Percentiles rank a stretch among this genome's conserved stretches.
These are phyloP conservation scores for Fistulina hepatica DNA, from an alignment of 1,284 basidiomycete genomes.

Conservation along the genomic window DNA sequence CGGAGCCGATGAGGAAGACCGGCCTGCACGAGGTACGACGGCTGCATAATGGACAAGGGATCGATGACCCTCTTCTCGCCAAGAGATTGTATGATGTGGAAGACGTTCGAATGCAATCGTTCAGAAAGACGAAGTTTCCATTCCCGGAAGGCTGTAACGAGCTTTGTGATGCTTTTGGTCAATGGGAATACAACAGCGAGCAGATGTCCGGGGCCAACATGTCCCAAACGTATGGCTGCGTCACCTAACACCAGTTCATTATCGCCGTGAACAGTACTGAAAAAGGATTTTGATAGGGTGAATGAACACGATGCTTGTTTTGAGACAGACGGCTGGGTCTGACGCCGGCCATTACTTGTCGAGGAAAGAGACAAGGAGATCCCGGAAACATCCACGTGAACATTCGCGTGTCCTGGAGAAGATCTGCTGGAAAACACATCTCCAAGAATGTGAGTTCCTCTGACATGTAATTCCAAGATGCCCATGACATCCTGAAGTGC, in stretches of 20 bases:
- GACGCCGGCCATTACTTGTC: too few relatives aligned
- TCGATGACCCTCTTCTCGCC: slow-evolving; percentile 46
- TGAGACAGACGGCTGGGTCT: too few relatives aligned
- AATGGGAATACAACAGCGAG: slow-evolving; percentile 2
- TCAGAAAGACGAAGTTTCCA: slow-evolving; percentile 22
- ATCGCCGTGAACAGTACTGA: too few relatives aligned
- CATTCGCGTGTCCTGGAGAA: too few relatives aligned
- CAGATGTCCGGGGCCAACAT: slow-evolving; percentile 36
- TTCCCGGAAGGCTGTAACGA: slow-evolving; percentile 17
- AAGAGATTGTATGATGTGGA: slow-evolving; percentile 41
- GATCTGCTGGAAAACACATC: too few relatives aligned
- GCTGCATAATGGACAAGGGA: slow-evolving; percentile 67
- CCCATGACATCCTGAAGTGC: background rate
- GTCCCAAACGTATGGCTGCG: slow-evolving; percentile 27
- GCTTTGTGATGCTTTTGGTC: slow-evolving; percentile 8
- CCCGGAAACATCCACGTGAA: too few relatives aligned
- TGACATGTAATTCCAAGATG: background rate
- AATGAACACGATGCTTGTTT: too few relatives aligned
- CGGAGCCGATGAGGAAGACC: slow-evolving; percentile 57
- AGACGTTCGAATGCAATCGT: slow-evolving; percentile 23
- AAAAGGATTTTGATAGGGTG: too few relatives aligned
- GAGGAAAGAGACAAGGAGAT: too few relatives aligned
- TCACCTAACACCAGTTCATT: too few relatives aligned
- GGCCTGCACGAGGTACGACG: slow-evolving; percentile 67
- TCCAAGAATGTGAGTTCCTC: too few relatives aligned